Evolutionary conservation across 2,329 filamentous ascomycete genomes (phyloP).

Genomic region (Aspergillus sergii): DNA sequence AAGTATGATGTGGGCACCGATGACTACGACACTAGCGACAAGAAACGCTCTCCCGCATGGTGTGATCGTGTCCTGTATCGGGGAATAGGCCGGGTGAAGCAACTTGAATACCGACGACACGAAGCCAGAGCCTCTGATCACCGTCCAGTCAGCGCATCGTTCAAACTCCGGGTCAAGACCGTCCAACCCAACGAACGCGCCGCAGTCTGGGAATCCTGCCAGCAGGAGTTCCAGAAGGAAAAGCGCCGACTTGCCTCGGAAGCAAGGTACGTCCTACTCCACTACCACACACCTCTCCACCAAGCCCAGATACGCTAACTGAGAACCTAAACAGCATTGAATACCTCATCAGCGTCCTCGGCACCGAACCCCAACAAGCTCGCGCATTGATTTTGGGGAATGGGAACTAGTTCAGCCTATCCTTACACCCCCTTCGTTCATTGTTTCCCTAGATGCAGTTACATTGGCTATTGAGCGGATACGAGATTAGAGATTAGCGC

Average conservation of each 20-base stretch:
- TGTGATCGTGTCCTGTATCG: slow-evolving; percentile 92
- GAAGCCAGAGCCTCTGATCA: slow-evolving; percentile 92
- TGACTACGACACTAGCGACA: slow-evolving; percentile 91
- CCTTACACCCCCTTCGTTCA: slow-evolving; percentile 6
- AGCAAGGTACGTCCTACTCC: slow-evolving; percentile 64
- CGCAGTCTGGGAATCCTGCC: slow-evolving; percentile 70
- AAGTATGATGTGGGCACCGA: slow-evolving; percentile 98
- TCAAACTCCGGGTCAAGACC: slow-evolving; percentile 82
- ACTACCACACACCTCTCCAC: slow-evolving; percentile 21
- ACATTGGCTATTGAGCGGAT: neutral
- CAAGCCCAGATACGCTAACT: slow-evolving; percentile 35
- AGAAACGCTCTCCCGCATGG: slow-evolving; percentile 92
- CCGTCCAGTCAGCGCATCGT: slow-evolving; percentile 83
- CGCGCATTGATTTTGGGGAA: slow-evolving; percentile 44
- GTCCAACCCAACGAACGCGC: slow-evolving; percentile 70
- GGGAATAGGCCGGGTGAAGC: slow-evolving; percentile 77
- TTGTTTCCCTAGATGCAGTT: slow-evolving; percentile 1
- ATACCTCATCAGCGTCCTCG: slow-evolving; percentile 66
- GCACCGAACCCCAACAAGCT: slow-evolving; percentile 58
- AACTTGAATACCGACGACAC: slow-evolving; percentile 84
- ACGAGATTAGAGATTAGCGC: neutral
- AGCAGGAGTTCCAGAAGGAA: slow-evolving; percentile 73
- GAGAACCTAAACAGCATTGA: slow-evolving; percentile 54
- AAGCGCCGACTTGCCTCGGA: slow-evolving; percentile 68
- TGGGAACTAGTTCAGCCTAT: slow-evolving; percentile 14